A percentile compares a stretch with the other conserved stretches of the same genome.
Conservation (phyloP, 108 stramenopile genomes). For the Conticribra guillardii region DNA sequence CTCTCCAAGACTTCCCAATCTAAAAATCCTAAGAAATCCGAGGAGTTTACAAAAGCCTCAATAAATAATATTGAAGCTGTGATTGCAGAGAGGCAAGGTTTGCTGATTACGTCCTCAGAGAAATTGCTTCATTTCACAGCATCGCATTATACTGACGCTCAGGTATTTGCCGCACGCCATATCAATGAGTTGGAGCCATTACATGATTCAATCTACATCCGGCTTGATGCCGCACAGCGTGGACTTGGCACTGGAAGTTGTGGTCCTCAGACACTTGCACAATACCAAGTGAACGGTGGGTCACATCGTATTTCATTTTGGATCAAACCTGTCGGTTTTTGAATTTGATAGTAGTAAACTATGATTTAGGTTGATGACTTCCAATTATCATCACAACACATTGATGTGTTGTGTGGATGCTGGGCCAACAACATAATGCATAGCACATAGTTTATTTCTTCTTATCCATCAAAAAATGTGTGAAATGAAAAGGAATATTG, state of each 20-base stretch:
- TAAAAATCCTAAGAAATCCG: background rate
- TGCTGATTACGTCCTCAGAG: slow-evolving; percentile 18
- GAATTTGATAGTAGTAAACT: no score
- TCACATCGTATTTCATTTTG: slow-evolving; percentile 17
- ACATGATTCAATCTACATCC: slow-evolving; percentile 20
- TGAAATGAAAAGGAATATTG: no score
- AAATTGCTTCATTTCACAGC: slow-evolving; percentile 22
- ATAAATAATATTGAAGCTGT: slow-evolving; percentile 1
- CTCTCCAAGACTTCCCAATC: slow-evolving; percentile 1
- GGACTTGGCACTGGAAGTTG: slow-evolving; percentile 44
- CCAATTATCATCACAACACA: no score
- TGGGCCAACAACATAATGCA: no score
- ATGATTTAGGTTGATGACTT: no score
- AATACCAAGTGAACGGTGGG: slow-evolving; percentile 37
- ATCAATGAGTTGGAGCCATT: slow-evolving; percentile 17
- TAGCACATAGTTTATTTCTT: no score
- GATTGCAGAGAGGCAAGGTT: slow-evolving; percentile 14
- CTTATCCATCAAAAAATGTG: no score
- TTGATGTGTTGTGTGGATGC: no score
- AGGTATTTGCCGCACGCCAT: slow-evolving; percentile 29
- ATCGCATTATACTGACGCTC: slow-evolving; percentile 18
- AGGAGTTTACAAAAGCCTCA: background rate
- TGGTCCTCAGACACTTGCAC: slow-evolving; percentile 40
- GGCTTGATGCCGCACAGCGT: slow-evolving; percentile 43
- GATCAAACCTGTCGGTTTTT: slow-evolving; percentile 22